A percentile compares a stretch with the other conserved stretches of the same genome.
These are phyloP conservation scores for Cryphonectria japonica DNA, from an alignment of 2,329 filamentous ascomycete genomes.

Conservation along the genomic window DNA sequence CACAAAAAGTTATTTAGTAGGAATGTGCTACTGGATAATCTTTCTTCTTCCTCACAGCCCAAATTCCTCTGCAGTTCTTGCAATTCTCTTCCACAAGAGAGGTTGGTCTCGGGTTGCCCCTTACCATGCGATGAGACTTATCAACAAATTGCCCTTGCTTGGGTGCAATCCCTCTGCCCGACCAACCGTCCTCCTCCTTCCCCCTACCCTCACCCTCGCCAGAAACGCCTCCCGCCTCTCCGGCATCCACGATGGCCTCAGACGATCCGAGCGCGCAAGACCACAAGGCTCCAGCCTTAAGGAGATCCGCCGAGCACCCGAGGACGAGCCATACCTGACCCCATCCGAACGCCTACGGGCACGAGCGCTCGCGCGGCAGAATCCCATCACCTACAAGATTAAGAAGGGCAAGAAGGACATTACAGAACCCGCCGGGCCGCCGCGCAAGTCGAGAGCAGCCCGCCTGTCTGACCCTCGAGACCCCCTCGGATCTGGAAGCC, in stretches of 20 bases:
- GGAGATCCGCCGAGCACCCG: slow-evolving; percentile 20
- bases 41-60: neutral
- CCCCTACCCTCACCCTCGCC: slow-evolving; percentile 25
- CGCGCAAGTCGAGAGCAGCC: slow-evolving; percentile 19
- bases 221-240: slow-evolving; percentile 62
- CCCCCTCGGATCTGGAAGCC: slow-evolving; percentile 57
- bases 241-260: slow-evolving; percentile 70
- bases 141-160: slow-evolving; percentile 23
- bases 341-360: slow-evolving; percentile 35
- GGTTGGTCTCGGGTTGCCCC: neutral
- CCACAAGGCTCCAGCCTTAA: slow-evolving; percentile 37
- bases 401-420: slow-evolving; percentile 58
- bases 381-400: slow-evolving; percentile 37
- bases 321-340: slow-evolving; percentile 24
- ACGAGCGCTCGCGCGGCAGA: slow-evolving; percentile 31
- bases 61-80: neutral
- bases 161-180: slow-evolving; percentile 19
- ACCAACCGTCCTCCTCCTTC: slow-evolving; percentile 6
- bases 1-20: slow-evolving; percentile 16
- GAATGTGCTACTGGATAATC: neutral
- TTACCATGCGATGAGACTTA: slow-evolving; percentile 28
- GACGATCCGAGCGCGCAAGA: slow-evolving; percentile 43
- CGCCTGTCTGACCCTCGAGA: slow-evolving; percentile 55
- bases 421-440: slow-evolving; percentile 42
- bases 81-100: neutral